A percentile compares a stretch with the other conserved stretches of the same genome.
Evolutionary conservation across 2,329 filamentous ascomycete species (phyloP).

Genomic region (Lomentospora prolificans): DNA sequence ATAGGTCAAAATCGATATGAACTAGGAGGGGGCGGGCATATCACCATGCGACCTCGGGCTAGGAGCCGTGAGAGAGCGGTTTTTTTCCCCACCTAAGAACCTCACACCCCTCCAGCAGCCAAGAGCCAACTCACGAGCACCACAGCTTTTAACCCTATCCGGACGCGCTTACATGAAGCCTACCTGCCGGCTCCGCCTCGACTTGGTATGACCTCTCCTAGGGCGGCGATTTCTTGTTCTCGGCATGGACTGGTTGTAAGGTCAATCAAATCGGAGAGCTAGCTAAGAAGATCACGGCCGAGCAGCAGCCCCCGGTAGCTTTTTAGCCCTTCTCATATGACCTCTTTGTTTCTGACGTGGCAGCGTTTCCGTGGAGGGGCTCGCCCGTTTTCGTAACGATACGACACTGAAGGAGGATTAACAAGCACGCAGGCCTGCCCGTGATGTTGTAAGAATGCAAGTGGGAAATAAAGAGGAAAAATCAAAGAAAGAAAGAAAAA

Average conservation of each 20-base stretch:
- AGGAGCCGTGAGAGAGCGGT: too few species aligned
- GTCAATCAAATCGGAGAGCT: too few species aligned
- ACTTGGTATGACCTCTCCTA: neutral
- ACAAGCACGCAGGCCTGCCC: neutral
- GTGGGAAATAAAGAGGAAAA: neutral
- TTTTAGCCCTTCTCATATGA: neutral
- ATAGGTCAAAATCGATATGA: neutral
- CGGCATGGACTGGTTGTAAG: too few species aligned
- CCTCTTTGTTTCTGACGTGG: neutral
- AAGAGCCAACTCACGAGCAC: slow-evolving; percentile 1
- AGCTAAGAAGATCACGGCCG: neutral
- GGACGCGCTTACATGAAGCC: neutral
- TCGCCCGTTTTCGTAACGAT: neutral
- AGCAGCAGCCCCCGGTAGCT: neutral
- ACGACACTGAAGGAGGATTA: neutral
- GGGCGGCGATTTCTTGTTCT: neutral
- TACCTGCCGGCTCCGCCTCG: neutral
- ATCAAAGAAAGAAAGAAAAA: neutral
- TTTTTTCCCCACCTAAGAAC: too few species aligned
- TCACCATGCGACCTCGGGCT: neutral
- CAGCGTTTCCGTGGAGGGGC: neutral
- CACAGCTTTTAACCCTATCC: neutral
- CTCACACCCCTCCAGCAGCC: neutral
- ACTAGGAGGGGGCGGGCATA: neutral
- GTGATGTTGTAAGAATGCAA: neutral